Evolutionary conservation across 2,329 filamentous ascomycete genomes (phyloP).

Genomic region (Chaetomium strumarium): DNA sequence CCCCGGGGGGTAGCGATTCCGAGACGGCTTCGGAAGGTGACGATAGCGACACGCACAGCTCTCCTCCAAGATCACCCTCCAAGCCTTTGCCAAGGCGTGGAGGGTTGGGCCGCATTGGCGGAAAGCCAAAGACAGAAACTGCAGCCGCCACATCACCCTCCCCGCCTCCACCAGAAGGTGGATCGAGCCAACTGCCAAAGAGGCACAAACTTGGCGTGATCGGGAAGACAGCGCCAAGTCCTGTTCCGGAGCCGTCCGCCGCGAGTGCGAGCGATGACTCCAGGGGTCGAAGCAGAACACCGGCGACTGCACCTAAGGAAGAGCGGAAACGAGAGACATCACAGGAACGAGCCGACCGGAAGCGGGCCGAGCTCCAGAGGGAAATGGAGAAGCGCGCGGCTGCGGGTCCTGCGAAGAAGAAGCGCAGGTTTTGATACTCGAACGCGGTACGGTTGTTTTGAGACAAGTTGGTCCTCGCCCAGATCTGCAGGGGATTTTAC

Average conservation of each 20-base stretch:
- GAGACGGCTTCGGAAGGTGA: slow-evolving; percentile 40
- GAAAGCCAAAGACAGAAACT: slow-evolving; percentile 15
- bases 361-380: slow-evolving; percentile 45
- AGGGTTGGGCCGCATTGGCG: slow-evolving; percentile 39
- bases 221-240: slow-evolving; percentile 19
- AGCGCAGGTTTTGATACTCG: slow-evolving; percentile 48
- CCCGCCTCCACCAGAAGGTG: neutral
- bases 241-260: neutral
- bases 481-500: too few species aligned
- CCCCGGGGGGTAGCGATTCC: slow-evolving; percentile 23
- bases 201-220: slow-evolving; percentile 25
- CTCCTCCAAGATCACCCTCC: slow-evolving; percentile 22
- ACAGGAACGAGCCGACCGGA: slow-evolving; percentile 43
- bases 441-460: neutral
- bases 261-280: slow-evolving; percentile 12
- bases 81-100: slow-evolving; percentile 28
- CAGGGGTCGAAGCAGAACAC: slow-evolving; percentile 25
- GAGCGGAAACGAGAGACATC: slow-evolving; percentile 36
- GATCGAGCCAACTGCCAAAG: slow-evolving; percentile 8
- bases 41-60: neutral
- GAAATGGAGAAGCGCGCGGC: slow-evolving; percentile 46
- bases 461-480: neutral
- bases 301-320: slow-evolving; percentile 14
- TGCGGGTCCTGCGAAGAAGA: slow-evolving; percentile 49
- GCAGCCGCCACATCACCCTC: slow-evolving; percentile 23